A percentile compares a stretch with the other conserved stretches of the same genome.
Evolutionary conservation across 2,329 filamentous ascomycete species (phyloP).

Genomic region (Fusarium secorum): DNA sequence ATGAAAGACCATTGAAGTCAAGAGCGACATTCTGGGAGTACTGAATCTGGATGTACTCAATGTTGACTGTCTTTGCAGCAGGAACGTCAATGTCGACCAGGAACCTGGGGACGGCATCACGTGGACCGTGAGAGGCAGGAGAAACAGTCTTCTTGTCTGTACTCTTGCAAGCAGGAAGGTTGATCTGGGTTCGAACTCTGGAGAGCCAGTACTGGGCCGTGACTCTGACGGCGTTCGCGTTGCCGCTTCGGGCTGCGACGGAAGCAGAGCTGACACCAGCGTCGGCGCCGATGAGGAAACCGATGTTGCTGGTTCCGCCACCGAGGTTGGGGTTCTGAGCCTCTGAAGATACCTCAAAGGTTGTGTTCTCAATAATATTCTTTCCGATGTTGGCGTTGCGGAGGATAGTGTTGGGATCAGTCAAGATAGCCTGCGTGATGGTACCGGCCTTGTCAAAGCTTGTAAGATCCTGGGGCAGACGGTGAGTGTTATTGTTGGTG

Average conservation of each 20-base stretch:
- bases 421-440: conserved; percentile 46
- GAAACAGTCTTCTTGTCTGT: conserved; percentile 9
- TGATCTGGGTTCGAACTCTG: conserved; percentile 21
- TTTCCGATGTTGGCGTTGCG: conserved; percentile 42
- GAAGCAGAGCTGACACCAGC: conserved; percentile 42
- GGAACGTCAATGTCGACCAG: conserved; percentile 10
- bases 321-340: conserved; percentile 30
- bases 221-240: conserved; percentile 24
- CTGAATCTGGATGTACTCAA: conserved; percentile 45
- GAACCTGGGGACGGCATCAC: conserved; percentile 30
- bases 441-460: conserved; percentile 42
- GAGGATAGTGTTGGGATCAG: conserved; percentile 44
- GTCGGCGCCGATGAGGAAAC: conserved; percentile 26
- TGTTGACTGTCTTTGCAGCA: conserved; percentile 11
- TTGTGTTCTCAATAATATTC: conserved; percentile 43
- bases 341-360: conserved; percentile 44
- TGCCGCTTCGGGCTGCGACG: conserved; percentile 30
- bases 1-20: conserved; percentile 17
- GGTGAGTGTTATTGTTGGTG: conserved; percentile 15
- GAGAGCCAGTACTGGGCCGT: conserved; percentile 34
- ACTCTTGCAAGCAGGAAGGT: conserved; percentile 6
- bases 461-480: conserved; percentile 44
- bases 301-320: conserved; percentile 42
- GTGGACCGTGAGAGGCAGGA: background rate
- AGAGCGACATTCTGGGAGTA: conserved; percentile 44